Evolutionary conservation across 257 asterid species (phyloP), one percentile per base, ranked within the genome.

Genomic region (Misopates orontium): DNA sequence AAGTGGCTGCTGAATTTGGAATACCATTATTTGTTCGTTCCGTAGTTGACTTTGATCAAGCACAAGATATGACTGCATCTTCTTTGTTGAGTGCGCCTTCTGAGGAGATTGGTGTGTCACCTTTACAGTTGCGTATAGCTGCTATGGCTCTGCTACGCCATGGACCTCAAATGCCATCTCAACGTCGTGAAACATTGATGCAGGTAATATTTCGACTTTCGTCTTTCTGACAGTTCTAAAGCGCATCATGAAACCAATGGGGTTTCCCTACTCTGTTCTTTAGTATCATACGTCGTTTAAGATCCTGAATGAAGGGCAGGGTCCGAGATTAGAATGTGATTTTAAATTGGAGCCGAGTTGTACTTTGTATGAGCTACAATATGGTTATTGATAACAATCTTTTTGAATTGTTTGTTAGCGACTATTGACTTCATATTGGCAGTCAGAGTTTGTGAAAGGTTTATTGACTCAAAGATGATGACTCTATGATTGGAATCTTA

Each of bases 71-170:
- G 51, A 40, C 76, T 16, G 61, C 68, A 50, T 67, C 82, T 22
- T 69, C 84, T 71, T 65, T 62, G 70, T 66, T 80, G 40, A 52
- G 41, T 57, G 75, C 5, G 65, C 60, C 75, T 21, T 73, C 73
- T 61, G 86, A 83, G 77, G 91, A 84, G 67, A 74, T 71, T 1
- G 95, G 96, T 44, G 99, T 93, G 52, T 83, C 98, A 68, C 98
- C 98, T 71, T 74, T 87, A 52, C 85, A 86, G 75, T 78, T 93
- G 80, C 99, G 95, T 39, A 80, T 90, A 56, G 95, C 97, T 64
- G 95, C 99, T 62, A 90, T 90, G 96, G 99, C 99, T 41, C 76
- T 93, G 75, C 80, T 87, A 70, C 84, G 92, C 50, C 98, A 89
- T 80, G 96, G 99, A 25, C 68, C 84, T 18, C 82, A 79, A 74